Conservation (phyloP, 2,329 filamentous ascomycete species). For the Penicillium brevicompactum region DNA sequence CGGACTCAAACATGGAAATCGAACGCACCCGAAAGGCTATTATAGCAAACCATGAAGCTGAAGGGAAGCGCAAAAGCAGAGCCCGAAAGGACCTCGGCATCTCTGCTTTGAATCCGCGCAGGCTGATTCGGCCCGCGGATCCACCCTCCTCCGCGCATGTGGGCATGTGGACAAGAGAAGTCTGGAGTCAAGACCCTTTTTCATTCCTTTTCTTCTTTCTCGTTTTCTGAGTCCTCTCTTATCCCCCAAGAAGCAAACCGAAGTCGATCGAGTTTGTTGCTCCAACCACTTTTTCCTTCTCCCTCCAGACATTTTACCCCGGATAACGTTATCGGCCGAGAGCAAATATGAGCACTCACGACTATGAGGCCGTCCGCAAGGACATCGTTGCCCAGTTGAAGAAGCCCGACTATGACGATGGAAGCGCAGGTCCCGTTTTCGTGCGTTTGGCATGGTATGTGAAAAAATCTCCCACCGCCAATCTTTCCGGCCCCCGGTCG, state of each 20-base stretch:
- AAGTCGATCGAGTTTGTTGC: conserved; percentile 4
- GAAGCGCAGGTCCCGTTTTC: conserved; percentile 64
- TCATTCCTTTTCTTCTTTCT: conserved; percentile 4
- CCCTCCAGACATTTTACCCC: conserved; percentile 11
- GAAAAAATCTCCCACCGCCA: background rate
- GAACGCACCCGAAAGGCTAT: conserved; percentile 1
- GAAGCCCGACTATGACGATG: conserved; percentile 67
- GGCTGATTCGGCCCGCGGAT: conserved; percentile 32
- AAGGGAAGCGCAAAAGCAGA: background rate
- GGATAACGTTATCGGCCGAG: conserved; percentile 28
- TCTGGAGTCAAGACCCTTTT: conserved; percentile 19
- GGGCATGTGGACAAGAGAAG: conserved; percentile 17
- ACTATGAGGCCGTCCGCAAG: conserved; percentile 54
- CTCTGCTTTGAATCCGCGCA: conserved; percentile 20
- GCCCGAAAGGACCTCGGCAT: conserved; percentile 34
- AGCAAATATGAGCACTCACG: conserved; percentile 36
- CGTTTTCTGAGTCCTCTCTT: conserved; percentile 5
- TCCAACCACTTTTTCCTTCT: background rate
- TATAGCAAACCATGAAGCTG: conserved; percentile 6
- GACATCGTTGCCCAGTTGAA: conserved; percentile 58
- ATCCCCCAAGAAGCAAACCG: background rate
- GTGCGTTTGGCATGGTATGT: conserved; percentile 64
- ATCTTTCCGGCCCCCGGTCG: conserved; percentile 3
- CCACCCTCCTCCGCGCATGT: conserved; percentile 35
- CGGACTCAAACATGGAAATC: background rate